Evolutionary conservation across 805 yeast species (phyloP).

Genomic region (Isabelozyma gotoi): DNA sequence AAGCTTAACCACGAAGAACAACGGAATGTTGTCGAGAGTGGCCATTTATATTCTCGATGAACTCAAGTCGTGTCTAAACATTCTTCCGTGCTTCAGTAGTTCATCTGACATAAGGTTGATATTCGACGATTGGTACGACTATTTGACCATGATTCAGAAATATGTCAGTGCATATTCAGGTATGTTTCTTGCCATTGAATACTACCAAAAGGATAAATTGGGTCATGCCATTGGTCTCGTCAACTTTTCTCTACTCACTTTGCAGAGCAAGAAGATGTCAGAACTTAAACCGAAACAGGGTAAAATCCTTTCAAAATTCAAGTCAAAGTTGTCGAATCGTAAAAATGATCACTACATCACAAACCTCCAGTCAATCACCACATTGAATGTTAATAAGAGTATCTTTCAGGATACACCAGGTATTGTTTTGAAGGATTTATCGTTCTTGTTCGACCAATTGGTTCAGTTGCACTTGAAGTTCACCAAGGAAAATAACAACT

Average conservation of each 20-base stretch:
- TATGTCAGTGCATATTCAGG: constrained; percentile 45
- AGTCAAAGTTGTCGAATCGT: constrained; percentile 23
- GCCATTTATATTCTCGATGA: constrained; percentile 41
- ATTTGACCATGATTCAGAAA: constrained; percentile 28
- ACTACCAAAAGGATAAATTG: constrained; percentile 42
- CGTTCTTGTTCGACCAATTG: constrained; percentile 40
- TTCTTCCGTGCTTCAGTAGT: constrained; percentile 9
- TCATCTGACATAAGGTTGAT: neutral
- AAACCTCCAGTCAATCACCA: constrained; percentile 32
- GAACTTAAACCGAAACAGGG: constrained; percentile 10
- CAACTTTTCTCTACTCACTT: constrained; percentile 31
- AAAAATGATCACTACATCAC: constrained; percentile 31
- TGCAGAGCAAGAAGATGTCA: constrained; percentile 32
- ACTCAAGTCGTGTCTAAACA: constrained; percentile 18
- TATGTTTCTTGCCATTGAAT: constrained; percentile 43
- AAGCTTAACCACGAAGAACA: constrained; percentile 20
- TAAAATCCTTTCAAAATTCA: constrained; percentile 17
- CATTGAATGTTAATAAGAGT: constrained; percentile 33
- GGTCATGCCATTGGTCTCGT: constrained; percentile 50
- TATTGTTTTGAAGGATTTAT: constrained; percentile 34
- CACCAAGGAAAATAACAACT: constrained; percentile 42
- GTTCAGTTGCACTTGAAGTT: constrained; percentile 39
- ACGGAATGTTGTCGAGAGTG: constrained; percentile 45
- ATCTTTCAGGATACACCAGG: constrained; percentile 34
- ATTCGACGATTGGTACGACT: constrained; percentile 24